Evolutionary conservation across 805 yeast species (phyloP).

Genomic region (Spathaspora boniae): DNA sequence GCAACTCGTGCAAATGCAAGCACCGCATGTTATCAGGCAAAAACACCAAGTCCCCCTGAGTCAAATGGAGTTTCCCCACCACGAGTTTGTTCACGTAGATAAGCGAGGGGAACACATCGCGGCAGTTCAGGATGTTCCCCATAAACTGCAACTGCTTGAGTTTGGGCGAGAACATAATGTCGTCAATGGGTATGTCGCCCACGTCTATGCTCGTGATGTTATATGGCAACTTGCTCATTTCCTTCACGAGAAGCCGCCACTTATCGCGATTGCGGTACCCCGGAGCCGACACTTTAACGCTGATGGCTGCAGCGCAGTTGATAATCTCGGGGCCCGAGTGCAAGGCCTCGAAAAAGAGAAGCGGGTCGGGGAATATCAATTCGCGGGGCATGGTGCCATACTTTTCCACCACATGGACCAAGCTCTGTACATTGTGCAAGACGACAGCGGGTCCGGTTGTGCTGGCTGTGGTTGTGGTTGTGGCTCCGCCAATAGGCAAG

Average conservation of each 20-base stretch:
- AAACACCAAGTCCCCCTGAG: slow-evolving; percentile 1
- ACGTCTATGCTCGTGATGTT: not conserved
- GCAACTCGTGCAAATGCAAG: slow-evolving; percentile 3
- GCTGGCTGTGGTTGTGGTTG: not conserved
- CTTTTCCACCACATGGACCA: not conserved
- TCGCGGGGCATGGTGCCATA: not conserved
- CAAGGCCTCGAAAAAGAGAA: slow-evolving; percentile 1
- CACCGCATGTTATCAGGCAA: slow-evolving; percentile 1
- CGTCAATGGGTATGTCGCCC: slow-evolving; percentile 1
- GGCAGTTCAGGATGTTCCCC: slow-evolving; percentile 1
- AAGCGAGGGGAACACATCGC: slow-evolving; percentile 1
- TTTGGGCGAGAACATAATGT: slow-evolving; percentile 1
- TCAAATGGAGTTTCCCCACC: slow-evolving; percentile 1
- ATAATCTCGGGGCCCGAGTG: not conserved
- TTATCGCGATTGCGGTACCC: not conserved
- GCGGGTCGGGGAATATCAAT: not conserved
- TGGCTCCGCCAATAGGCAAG: not conserved
- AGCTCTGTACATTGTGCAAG: not conserved
- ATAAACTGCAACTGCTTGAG: not conserved
- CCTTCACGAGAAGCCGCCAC: not conserved
- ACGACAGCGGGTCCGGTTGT: not conserved
- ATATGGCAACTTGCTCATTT: not conserved
- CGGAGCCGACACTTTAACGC: not conserved
- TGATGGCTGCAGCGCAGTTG: not conserved
- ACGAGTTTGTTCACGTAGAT: slow-evolving; percentile 1